Percentiles rank a stretch among this genome's conserved stretches.
Conservation (phyloP, 2,329 filamentous ascomycete genomes). For the Colletotrichum sp. region DNA sequence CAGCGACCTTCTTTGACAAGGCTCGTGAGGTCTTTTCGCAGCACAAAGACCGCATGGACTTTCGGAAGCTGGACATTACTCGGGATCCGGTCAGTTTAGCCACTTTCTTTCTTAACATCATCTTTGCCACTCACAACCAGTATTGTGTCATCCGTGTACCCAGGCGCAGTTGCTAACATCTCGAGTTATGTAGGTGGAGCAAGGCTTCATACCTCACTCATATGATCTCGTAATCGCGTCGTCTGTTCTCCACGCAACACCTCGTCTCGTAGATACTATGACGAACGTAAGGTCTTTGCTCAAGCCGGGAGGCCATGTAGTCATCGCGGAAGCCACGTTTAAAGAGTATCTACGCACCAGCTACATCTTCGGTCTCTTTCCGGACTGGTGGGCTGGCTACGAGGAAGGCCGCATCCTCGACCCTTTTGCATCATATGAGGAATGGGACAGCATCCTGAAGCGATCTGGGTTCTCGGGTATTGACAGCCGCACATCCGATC, state of each 20-base stretch:
- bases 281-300: slow-evolving; percentile 30
- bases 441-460: slow-evolving; percentile 32
- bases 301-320: slow-evolving; percentile 31
- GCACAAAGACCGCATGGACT: background rate
- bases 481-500: background rate
- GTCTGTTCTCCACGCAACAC: slow-evolving; percentile 33
- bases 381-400: slow-evolving; percentile 32
- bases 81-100: slow-evolving; percentile 22
- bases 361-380: slow-evolving; percentile 26
- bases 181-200: slow-evolving; percentile 3
- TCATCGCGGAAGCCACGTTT: background rate
- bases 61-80: slow-evolving; percentile 34
- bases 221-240: slow-evolving; percentile 35
- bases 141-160: background rate
- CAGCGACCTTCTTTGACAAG: slow-evolving; percentile 24
- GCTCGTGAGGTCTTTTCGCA: slow-evolving; percentile 23
- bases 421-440: slow-evolving; percentile 26
- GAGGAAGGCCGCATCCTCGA: slow-evolving; percentile 24
- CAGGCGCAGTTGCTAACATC: background rate
- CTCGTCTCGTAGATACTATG: slow-evolving; percentile 25
- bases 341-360: slow-evolving; percentile 20
- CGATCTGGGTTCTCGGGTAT: slow-evolving; percentile 27
- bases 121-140: background rate
- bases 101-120: background rate
- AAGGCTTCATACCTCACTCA: slow-evolving; percentile 29